Percentiles rank a stretch among this genome's conserved stretches.
These are phyloP conservation scores for Theobroma grandiflorum DNA, from an alignment of 441 rosid genomes.

Conservation along the genomic window DNA sequence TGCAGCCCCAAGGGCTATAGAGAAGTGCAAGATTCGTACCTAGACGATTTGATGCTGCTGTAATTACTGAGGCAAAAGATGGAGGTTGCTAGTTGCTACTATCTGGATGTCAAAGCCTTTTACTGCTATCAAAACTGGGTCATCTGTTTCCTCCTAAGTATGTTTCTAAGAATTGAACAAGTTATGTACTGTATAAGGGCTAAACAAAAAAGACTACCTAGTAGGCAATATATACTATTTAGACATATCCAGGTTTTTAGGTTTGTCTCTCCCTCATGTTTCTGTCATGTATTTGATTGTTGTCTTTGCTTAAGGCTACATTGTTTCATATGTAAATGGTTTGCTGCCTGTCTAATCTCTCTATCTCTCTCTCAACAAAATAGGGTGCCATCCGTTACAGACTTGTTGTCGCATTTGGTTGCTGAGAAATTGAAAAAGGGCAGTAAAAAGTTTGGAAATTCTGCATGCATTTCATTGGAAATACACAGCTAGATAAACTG, in stretches of 20 bases:
- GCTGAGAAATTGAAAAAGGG: not conserved
- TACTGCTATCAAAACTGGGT: conserved; percentile 5
- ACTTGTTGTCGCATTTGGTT: not conserved
- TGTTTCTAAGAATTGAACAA: conserved; percentile 25
- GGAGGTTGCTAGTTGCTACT: not conserved
- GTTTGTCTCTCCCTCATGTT: not conserved
- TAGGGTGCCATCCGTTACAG: not conserved
- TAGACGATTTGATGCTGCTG: conserved; percentile 26
- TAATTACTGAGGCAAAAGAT: not conserved
- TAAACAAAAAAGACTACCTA: not conserved
- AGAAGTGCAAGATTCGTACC: conserved; percentile 64
- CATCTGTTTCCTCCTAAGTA: conserved; percentile 15
- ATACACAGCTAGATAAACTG: too few species aligned
- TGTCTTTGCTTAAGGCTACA: conserved; percentile 21
- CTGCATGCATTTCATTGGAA: too few species aligned
- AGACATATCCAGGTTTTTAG: conserved; percentile 28
- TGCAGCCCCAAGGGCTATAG: conserved; percentile 83
- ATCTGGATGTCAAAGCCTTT: conserved; percentile 11
- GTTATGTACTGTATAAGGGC: conserved; percentile 18
- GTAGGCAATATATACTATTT: conserved; percentile 24
- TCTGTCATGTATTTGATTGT: conserved; percentile 37
- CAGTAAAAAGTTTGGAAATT: too few species aligned
- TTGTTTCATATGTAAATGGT: conserved; percentile 29
- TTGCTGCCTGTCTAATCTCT: conserved; percentile 24
- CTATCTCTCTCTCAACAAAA: not conserved